Base-by-base conservation (phyloP, 192 early-diverging fungal species). In the Physocladia obscura region DNA sequence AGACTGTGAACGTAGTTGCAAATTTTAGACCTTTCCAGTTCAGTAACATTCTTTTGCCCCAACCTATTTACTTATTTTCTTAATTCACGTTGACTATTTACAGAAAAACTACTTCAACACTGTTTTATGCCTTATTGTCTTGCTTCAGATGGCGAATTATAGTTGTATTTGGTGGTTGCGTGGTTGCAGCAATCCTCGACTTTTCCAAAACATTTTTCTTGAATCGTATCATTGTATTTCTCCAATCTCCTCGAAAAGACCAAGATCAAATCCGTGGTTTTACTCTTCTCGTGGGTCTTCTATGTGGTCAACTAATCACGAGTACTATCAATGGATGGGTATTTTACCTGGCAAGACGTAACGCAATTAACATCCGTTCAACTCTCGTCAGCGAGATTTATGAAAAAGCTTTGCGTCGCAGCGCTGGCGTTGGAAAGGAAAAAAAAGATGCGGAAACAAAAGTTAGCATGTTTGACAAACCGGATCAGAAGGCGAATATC, bases 401-500 rank as follows among this genome's bases (percentile, higher is more conserved):
- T 56, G 36, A 69, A 54, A 81, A 81, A 51, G 59, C 74, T 8
- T 61, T 81, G 8, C 40, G 67, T 1, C 54, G 77, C 17, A 70
- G 65, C 6, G 58, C 68, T 29, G 73, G 73, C 29, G 49, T 69
- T 21, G 34, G 21, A 29, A 65, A 52, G n/a, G 62, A 44, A 19
- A 50, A 40, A 21, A 52, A 38, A 40, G 50, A 39, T 19, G 19
- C 49, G 31, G 52, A 11, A 48, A 62, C 30, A 59, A 22, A 32
- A 54, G 64, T 39, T 15, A 62, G 57, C 34, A 59, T 63, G 60
- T 63, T 59, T 44, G 67, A 69, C 4, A 70, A 49, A 38, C 69
- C 56, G 15, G 70, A 73, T 37, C 60, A 54, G 19, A 63, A 62
- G 80, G 93, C 62, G 91, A 89, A 39, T 89, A 95, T 74, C 89